Conservation (phyloP, 2,329 filamentous ascomycete species). For the Aphanocladium album region DNA sequence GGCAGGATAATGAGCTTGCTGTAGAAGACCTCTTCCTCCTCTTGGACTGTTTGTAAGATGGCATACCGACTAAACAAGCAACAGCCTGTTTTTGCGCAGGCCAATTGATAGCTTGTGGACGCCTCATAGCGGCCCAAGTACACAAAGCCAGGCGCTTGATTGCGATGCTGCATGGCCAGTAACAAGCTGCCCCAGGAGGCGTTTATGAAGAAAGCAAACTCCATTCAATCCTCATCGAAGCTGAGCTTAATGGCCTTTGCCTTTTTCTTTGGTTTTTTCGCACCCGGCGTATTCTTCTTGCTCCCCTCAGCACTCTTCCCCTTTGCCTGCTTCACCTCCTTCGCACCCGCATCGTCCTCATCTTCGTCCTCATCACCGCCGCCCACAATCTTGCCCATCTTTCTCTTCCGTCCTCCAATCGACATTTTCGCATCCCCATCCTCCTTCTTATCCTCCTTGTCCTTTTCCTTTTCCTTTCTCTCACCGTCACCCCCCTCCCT, state of each 20-base stretch:
- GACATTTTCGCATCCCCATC: constrained; percentile 24
- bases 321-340: too few species aligned
- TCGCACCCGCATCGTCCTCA: constrained; percentile 21
- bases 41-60: too few species aligned
- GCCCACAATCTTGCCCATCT: constrained; percentile 47
- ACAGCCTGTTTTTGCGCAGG: too few species aligned
- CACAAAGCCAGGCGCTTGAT: too few species aligned
- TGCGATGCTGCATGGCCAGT: too few species aligned
- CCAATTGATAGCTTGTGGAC: too few species aligned
- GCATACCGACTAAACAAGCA: too few species aligned
- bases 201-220: too few species aligned
- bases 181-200: too few species aligned
- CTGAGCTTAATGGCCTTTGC: constrained; percentile 63
- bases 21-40: too few species aligned
- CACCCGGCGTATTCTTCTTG: constrained; percentile 19
- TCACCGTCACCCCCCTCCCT: constrained; percentile 14
- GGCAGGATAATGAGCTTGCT: too few species aligned
- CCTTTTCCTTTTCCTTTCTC: constrained; percentile 24
- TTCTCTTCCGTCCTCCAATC: constrained; percentile 48
- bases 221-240: constrained; percentile 54
- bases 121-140: too few species aligned
- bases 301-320: constrained; percentile 17
- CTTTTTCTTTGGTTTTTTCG: constrained; percentile 44
- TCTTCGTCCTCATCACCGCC: constrained; percentile 20
- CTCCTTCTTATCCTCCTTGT: constrained; percentile 20